A percentile compares a stretch with the other conserved stretches of the same genome.
phyloP scores from a whole-genome alignment of 1,284 basidiomycete species.

The Earliella scabrosa region DNA sequence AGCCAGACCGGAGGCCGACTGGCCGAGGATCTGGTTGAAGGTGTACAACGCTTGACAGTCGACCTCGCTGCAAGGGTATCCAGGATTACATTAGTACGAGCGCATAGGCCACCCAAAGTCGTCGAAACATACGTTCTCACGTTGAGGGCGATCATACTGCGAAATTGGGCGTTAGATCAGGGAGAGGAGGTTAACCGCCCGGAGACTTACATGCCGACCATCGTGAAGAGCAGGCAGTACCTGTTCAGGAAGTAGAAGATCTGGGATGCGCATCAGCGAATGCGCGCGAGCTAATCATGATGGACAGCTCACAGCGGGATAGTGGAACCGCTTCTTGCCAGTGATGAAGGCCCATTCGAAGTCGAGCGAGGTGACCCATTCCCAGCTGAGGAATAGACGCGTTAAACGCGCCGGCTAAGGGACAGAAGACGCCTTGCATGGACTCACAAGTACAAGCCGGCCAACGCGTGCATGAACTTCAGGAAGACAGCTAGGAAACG shows the following conservation, averaged over 20 bases:
- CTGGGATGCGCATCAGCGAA: slow-evolving; percentile 38
- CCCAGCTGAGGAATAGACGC: slow-evolving; percentile 32
- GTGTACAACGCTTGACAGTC: slow-evolving; percentile 74
- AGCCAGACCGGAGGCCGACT: slow-evolving; percentile 73
- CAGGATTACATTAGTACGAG: background rate
- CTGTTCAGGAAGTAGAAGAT: slow-evolving; percentile 77
- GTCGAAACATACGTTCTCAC: slow-evolving; percentile 45
- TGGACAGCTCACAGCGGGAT: slow-evolving; percentile 35
- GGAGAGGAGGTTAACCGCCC: background rate
- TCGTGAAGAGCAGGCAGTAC: slow-evolving; percentile 67
- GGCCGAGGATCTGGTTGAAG: slow-evolving; percentile 72
- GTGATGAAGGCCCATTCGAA: slow-evolving; percentile 72
- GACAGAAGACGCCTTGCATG: slow-evolving; percentile 9
- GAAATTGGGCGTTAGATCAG: slow-evolving; percentile 1
- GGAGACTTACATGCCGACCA: slow-evolving; percentile 65
- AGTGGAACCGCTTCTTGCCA: slow-evolving; percentile 61
- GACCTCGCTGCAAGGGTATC: slow-evolving; percentile 45
- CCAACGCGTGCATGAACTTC: slow-evolving; percentile 67
- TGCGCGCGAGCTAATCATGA: background rate
- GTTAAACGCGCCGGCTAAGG: slow-evolving; percentile 6
- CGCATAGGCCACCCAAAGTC: too few relatives aligned
- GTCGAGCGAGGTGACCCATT: slow-evolving; percentile 62
- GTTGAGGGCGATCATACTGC: slow-evolving; percentile 60
- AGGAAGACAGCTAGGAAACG: slow-evolving; percentile 54
- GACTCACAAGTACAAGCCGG: slow-evolving; percentile 67